A percentile compares a stretch with the other conserved stretches of the same genome.
Conservation (phyloP, 2,329 filamentous ascomycete species). For the Beauveria scarabaeidicola region DNA sequence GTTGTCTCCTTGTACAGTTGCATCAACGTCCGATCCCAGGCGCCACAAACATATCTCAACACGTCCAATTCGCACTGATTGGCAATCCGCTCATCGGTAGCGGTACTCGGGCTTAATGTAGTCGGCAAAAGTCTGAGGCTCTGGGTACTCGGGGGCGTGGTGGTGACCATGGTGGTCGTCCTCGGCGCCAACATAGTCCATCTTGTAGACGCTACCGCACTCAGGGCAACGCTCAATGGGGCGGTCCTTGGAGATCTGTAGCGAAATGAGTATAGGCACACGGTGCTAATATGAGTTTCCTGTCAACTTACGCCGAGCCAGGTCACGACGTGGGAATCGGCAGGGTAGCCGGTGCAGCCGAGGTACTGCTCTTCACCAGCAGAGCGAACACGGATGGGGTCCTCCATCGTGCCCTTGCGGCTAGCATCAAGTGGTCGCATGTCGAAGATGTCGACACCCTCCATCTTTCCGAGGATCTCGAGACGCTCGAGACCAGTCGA, state of each 20-base stretch:
- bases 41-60: not conserved
- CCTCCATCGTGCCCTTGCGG: constrained; percentile 79
- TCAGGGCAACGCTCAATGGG: constrained; percentile 93
- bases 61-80: not conserved
- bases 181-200: constrained; percentile 85
- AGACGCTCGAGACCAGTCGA: constrained; percentile 96
- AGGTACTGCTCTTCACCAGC: constrained; percentile 94
- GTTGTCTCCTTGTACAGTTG: constrained; percentile 5
- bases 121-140: constrained; percentile 95
- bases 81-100: constrained; percentile 43
- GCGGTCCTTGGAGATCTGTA: constrained; percentile 74
- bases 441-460: constrained; percentile 95
- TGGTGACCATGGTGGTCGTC: constrained; percentile 59
- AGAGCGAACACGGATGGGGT: constrained; percentile 86
- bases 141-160: constrained; percentile 57
- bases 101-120: constrained; percentile 92
- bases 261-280: constrained; percentile 4
- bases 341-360: constrained; percentile 91
- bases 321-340: constrained; percentile 80
- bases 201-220: constrained; percentile 95
- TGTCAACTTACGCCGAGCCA: constrained; percentile 72
- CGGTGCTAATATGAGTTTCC: not conserved
- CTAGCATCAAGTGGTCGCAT: constrained; percentile 93
- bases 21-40: not conserved
- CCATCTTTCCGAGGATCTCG: constrained; percentile 98